These are phyloP conservation scores for Pyrenophora tritici-repentis DNA, from an alignment of 2,329 filamentous ascomycete species.

Conservation along the genomic window DNA sequence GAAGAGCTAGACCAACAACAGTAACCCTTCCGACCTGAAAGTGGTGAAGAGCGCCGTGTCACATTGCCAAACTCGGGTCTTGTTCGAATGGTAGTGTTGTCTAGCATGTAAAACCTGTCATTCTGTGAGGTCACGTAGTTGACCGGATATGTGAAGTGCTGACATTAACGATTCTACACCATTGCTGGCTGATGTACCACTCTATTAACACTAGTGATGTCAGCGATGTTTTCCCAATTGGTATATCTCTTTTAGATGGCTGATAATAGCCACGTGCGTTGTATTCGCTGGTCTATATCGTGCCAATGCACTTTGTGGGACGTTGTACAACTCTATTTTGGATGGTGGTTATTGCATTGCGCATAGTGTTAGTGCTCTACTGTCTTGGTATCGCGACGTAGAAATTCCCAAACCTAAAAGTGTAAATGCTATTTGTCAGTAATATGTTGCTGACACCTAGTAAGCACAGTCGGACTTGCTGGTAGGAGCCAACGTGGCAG, in stretches of 20 bases:
- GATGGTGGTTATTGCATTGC: background rate
- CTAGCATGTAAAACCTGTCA: background rate
- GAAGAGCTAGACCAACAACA: constrained; percentile 1
- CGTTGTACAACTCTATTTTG: constrained; percentile 4
- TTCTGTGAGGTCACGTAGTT: background rate
- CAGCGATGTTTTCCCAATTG: background rate
- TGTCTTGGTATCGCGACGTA: background rate
- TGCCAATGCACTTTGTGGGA: constrained; percentile 3
- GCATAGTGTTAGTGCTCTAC: too few relatives aligned
- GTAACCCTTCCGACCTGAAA: background rate
- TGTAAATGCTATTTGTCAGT: background rate
- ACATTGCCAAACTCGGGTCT: constrained; percentile 1
- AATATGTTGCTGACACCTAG: background rate
- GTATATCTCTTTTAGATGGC: background rate
- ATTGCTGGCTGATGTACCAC: background rate
- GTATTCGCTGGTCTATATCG: constrained; percentile 5
- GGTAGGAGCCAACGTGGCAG: constrained; percentile 23
- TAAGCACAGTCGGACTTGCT: background rate
- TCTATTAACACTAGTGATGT: constrained; percentile 5
- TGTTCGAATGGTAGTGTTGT: background rate
- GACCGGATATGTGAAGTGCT: background rate
- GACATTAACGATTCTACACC: background rate
- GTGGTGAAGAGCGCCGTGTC: constrained; percentile 4
- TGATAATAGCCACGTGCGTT: constrained; percentile 16
- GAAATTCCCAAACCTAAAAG: background rate